Conservation (phyloP, 108 stramenopile genomes). For the Pseudonitzschia delicatissima region DNA sequence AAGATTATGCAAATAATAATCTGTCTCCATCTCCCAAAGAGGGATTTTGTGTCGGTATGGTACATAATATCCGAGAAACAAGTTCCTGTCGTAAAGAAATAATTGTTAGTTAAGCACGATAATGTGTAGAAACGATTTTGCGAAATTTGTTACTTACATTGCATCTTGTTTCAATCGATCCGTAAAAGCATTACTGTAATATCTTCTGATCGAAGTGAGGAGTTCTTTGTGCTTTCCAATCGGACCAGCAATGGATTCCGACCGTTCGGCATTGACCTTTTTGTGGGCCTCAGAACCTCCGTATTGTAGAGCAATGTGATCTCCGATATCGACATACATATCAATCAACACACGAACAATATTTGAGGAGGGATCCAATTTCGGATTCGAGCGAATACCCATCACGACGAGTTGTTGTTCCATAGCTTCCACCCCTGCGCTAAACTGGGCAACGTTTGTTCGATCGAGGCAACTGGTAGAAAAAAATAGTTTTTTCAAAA, state of each 20-base stretch:
- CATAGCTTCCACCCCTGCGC: constrained; percentile 91
- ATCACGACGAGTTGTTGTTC: constrained; percentile 90
- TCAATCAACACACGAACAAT: constrained; percentile 92
- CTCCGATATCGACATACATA: constrained; percentile 97
- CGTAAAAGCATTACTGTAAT: constrained; percentile 97
- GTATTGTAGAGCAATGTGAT: constrained; percentile 95
- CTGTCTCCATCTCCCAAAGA: constrained; percentile 88
- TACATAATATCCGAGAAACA: constrained; percentile 92
- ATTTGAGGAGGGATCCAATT: constrained; percentile 83
- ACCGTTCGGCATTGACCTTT: constrained; percentile 76
- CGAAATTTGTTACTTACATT: constrained; percentile 48
- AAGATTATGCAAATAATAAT: constrained; percentile 88
- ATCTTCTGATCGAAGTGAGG: constrained; percentile 92
- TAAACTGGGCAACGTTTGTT: constrained; percentile 97
- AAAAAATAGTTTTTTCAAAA: neutral
- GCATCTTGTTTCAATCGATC: constrained; percentile 97
- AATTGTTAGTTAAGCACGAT: neutral
- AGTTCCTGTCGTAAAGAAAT: constrained; percentile 52
- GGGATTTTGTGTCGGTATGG: constrained; percentile 72
- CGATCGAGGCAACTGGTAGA: constrained; percentile 83
- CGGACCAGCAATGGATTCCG: constrained; percentile 70
- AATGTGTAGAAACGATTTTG: neutral
- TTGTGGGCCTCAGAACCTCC: constrained; percentile 99
- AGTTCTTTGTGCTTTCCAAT: constrained; percentile 93
- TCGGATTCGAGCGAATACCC: constrained; percentile 81